phyloP scores from a whole-genome alignment of 2,329 filamentous ascomycete genomes.

The Balansia obtecta region DNA sequence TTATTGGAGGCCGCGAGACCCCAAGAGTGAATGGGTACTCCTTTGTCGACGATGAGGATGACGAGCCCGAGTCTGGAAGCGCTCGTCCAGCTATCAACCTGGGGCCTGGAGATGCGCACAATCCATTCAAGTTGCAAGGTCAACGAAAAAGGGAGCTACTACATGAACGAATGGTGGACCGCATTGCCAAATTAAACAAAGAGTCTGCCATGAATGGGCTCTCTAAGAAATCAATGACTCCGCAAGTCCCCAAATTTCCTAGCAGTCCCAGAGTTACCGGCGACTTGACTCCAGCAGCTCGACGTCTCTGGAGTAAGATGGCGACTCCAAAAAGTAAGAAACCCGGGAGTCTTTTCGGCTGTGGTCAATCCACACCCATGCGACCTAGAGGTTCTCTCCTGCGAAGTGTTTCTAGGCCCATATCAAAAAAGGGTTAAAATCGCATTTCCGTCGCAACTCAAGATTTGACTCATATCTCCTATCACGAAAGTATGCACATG shows the following conservation, averaged over 20 bases:
- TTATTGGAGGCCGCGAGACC: conserved; percentile 56
- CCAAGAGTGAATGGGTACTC: conserved; percentile 87
- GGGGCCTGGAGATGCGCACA: conserved; percentile 49
- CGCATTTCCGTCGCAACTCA: neutral
- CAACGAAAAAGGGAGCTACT: conserved; percentile 67
- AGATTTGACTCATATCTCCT: neutral
- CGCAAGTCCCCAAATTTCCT: conserved; percentile 57
- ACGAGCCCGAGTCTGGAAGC: conserved; percentile 19
- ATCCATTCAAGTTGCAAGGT: conserved; percentile 69
- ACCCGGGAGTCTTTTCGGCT: conserved; percentile 18
- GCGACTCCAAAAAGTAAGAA: conserved; percentile 27
- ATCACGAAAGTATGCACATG: neutral
- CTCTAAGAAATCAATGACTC: conserved; percentile 44
- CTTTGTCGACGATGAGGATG: conserved; percentile 75
- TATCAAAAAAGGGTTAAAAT: conserved; percentile 11
- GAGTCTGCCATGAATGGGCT: conserved; percentile 45
- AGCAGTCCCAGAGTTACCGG: conserved; percentile 48
- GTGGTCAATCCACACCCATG: conserved; percentile 23
- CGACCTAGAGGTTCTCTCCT: conserved; percentile 26
- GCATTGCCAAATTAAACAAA: conserved; percentile 60
- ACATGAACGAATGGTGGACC: conserved; percentile 78
- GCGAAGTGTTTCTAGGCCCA: conserved; percentile 19
- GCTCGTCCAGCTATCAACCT: conserved; percentile 38
- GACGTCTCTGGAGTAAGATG: conserved; percentile 53
- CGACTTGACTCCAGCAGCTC: conserved; percentile 61